Evolutionary conservation across 2,329 filamentous ascomycete species (phyloP).

Genomic region (Chrysosphaeria jannelii): DNA sequence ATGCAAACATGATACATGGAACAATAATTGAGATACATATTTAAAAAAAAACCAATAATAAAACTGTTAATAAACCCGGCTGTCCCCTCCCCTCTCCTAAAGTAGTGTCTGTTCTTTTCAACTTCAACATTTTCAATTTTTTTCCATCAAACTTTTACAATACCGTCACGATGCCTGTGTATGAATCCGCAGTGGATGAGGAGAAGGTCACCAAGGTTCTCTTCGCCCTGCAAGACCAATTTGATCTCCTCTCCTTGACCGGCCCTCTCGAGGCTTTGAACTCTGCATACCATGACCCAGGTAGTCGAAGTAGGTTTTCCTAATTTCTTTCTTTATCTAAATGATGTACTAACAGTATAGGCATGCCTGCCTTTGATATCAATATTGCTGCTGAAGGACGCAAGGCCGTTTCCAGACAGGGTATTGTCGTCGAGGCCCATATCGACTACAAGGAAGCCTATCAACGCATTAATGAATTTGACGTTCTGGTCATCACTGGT

Average conservation of each 20-base stretch:
- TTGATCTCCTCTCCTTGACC: constrained; percentile 26
- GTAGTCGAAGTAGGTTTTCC: constrained; percentile 18
- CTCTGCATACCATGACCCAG: constrained; percentile 19
- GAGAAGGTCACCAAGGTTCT: constrained; percentile 25
- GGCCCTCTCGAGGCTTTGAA: constrained; percentile 22
- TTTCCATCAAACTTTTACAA: constrained; percentile 6
- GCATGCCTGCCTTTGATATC: constrained; percentile 29
- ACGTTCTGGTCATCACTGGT: constrained; percentile 51
- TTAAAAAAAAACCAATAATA: neutral
- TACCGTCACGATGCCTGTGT: constrained; percentile 22
- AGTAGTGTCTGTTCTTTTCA: neutral
- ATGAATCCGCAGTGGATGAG: constrained; percentile 24
- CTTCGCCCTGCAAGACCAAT: constrained; percentile 27
- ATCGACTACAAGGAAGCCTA: constrained; percentile 54
- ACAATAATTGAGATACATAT: neutral
- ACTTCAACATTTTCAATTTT: neutral
- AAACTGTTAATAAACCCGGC: constrained; percentile 2
- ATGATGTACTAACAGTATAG: no score
- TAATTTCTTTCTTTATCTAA: neutral
- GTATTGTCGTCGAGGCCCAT: constrained; percentile 40
- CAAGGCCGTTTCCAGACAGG: constrained; percentile 26
- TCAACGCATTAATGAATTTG: constrained; percentile 42
- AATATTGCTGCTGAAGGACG: constrained; percentile 22
- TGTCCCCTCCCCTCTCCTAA: neutral
- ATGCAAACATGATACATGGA: no score